Conservation (phyloP, 1,139 yeast species). For the Candida labiduridarum region DNA sequence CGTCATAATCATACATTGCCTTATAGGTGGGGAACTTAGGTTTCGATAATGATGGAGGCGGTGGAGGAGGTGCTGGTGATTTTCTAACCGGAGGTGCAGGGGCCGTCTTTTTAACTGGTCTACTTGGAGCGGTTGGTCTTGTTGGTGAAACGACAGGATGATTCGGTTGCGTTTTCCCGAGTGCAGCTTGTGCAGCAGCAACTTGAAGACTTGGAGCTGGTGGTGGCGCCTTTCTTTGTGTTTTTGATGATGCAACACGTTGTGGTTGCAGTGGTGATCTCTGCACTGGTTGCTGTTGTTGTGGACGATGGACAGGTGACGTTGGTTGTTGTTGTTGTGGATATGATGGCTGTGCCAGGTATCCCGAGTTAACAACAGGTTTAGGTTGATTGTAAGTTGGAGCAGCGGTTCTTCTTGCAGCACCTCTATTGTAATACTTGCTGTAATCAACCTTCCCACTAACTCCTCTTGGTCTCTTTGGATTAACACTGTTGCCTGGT, state of each 20-base stretch:
- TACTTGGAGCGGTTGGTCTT: constrained; percentile 19
- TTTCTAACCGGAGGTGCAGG: constrained; percentile 43
- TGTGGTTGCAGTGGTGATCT: constrained; percentile 12
- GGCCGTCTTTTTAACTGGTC: constrained; percentile 37
- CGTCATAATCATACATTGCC: constrained; percentile 89
- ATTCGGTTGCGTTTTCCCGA: constrained; percentile 9
- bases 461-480: constrained; percentile 64
- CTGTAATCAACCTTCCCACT: constrained; percentile 45
- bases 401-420: constrained; percentile 15
- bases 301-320: constrained; percentile 16
- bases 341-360: constrained; percentile 21
- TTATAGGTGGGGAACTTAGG: constrained; percentile 79
- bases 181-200: constrained; percentile 22
- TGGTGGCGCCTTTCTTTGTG: constrained; percentile 18
- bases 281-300: constrained; percentile 3
- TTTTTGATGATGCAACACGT: constrained; percentile 15
- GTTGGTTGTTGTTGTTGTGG: constrained; percentile 19
- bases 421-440: constrained; percentile 46
- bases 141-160: constrained; percentile 8
- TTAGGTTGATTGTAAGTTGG: constrained; percentile 17
- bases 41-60: constrained; percentile 62
- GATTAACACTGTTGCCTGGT: constrained; percentile 70
- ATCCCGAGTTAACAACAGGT: constrained; percentile 9
- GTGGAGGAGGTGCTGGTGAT: constrained; percentile 58
- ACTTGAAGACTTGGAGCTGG: constrained; percentile 17